Evolutionary conservation across 2,329 filamentous ascomycete genomes (phyloP).

Genomic region (Emmonsiellopsis sp.): DNA sequence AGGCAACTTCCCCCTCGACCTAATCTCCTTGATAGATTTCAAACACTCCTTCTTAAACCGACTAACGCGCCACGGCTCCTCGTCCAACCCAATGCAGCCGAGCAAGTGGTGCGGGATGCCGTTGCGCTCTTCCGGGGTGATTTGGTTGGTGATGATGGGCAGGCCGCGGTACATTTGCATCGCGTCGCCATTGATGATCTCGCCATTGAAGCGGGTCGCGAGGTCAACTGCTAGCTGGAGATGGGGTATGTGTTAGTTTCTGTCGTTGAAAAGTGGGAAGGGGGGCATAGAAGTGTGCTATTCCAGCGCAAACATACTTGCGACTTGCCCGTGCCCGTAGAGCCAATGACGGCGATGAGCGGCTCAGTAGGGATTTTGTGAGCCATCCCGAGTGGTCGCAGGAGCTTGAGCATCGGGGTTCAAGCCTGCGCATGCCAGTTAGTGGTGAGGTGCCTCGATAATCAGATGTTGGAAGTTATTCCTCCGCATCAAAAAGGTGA

Average conservation of each 20-base stretch:
- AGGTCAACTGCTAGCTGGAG: slow-evolving; percentile 80
- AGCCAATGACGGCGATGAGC: slow-evolving; percentile 73
- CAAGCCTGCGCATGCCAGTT: background rate
- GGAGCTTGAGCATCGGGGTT: slow-evolving; percentile 2
- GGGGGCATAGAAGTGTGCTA: no score
- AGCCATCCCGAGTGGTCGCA: slow-evolving; percentile 8
- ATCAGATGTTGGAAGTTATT: background rate
- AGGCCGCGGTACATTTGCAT: slow-evolving; percentile 95
- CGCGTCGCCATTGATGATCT: slow-evolving; percentile 93
- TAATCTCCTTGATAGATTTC: slow-evolving; percentile 66
- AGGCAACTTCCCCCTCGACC: slow-evolving; percentile 66
- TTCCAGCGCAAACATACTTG: slow-evolving; percentile 50
- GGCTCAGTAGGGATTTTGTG: slow-evolving; percentile 38
- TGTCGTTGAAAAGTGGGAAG: background rate
- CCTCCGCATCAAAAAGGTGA: background rate
- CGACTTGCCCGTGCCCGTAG: slow-evolving; percentile 89
- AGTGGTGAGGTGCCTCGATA: background rate
- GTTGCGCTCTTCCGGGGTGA: slow-evolving; percentile 62
- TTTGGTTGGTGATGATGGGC: slow-evolving; percentile 93
- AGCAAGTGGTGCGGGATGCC: slow-evolving; percentile 83
- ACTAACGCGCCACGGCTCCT: slow-evolving; percentile 75
- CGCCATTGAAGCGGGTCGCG: slow-evolving; percentile 73
- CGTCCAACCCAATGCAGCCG: slow-evolving; percentile 63
- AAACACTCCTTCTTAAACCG: slow-evolving; percentile 64
- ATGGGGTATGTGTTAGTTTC: background rate